These are phyloP conservation scores for Apodospora peruviana DNA, from an alignment of 495 filamentous ascomycete genomes.

Conservation along the genomic window DNA sequence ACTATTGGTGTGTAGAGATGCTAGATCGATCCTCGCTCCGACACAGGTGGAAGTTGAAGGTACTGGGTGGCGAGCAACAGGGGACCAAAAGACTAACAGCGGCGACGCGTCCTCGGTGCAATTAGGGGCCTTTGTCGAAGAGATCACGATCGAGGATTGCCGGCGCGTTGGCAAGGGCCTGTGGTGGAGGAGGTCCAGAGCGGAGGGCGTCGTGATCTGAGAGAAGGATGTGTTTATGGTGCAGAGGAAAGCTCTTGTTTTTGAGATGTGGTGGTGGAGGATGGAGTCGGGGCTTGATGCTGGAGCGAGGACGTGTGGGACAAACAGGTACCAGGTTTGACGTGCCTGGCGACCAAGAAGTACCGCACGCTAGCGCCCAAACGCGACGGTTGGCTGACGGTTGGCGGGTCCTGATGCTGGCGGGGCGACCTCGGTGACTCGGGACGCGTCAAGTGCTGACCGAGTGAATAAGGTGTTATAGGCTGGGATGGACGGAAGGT, in stretches of 20 bases:
- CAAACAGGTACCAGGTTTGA: constrained; percentile 20
- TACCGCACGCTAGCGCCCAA: constrained; percentile 21
- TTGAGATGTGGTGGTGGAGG: constrained; percentile 29
- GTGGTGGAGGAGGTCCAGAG: constrained; percentile 9
- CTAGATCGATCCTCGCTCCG: not conserved
- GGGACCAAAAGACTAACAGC: too few species aligned
- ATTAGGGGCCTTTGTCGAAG: constrained; percentile 1
- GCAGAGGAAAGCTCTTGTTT: constrained; percentile 26
- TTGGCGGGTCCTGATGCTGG: too few species aligned
- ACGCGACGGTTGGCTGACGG: constrained; percentile 2
- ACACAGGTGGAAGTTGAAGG: not conserved
- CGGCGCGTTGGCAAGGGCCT: constrained; percentile 14
- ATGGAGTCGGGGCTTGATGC: constrained; percentile 17
- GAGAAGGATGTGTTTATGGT: constrained; percentile 15
- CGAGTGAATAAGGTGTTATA: too few species aligned
- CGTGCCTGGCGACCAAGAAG: constrained; percentile 20
- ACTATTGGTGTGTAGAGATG: not conserved
- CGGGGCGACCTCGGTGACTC: not conserved
- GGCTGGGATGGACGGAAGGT: not conserved
- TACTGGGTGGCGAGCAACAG: too few species aligned
- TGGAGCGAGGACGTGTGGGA: constrained; percentile 20
- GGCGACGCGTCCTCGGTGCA: constrained; percentile 16
- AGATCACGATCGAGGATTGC: constrained; percentile 15
- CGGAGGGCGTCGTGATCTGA: constrained; percentile 13
- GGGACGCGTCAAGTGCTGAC: not conserved